Percentiles rank a stretch among this genome's conserved stretches.
phyloP scores from a whole-genome alignment of 2,329 filamentous ascomycete genomes.

The Aspergillus uvarum region DNA sequence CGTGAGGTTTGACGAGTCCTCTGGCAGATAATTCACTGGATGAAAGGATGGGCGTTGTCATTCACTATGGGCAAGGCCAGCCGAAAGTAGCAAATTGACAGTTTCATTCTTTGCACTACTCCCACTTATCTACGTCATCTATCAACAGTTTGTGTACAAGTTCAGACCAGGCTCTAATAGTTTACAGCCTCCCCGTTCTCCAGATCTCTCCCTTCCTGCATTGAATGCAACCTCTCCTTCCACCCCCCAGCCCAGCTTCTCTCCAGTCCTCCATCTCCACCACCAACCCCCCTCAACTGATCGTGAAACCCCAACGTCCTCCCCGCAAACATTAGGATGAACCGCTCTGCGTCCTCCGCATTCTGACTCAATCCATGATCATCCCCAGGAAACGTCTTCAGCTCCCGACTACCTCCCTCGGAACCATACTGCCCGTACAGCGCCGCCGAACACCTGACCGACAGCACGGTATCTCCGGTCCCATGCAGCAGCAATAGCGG shows the following conservation, averaged over 20 bases:
- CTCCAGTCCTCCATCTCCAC: constrained; percentile 16
- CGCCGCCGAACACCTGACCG: constrained; percentile 33
- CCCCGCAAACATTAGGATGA: constrained; percentile 43
- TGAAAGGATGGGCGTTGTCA: too few species aligned
- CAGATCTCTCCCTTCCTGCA: constrained; percentile 39
- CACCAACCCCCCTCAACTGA: constrained; percentile 4
- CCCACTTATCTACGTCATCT: too few species aligned
- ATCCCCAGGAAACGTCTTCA: constrained; percentile 44
- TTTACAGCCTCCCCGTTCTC: constrained; percentile 29
- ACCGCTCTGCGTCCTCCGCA: constrained; percentile 37
- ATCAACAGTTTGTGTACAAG: too few species aligned
- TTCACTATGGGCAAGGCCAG: too few species aligned
- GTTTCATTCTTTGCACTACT: too few species aligned
- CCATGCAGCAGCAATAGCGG: constrained; percentile 44
- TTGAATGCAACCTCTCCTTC: constrained; percentile 26
- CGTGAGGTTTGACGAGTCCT: too few species aligned
- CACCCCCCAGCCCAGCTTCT: constrained; percentile 24
- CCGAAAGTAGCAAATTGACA: too few species aligned
- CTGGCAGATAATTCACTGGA: too few species aligned
- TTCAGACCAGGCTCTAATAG: background rate
- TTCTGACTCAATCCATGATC: constrained; percentile 45
- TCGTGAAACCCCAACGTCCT: constrained; percentile 33
- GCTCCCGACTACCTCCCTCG: constrained; percentile 27
- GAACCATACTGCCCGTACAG: constrained; percentile 40
- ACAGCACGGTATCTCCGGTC: constrained; percentile 38